Evolutionary conservation across 2,329 filamentous ascomycete species (phyloP).

Genomic region (Cordyceps cicadae): DNA sequence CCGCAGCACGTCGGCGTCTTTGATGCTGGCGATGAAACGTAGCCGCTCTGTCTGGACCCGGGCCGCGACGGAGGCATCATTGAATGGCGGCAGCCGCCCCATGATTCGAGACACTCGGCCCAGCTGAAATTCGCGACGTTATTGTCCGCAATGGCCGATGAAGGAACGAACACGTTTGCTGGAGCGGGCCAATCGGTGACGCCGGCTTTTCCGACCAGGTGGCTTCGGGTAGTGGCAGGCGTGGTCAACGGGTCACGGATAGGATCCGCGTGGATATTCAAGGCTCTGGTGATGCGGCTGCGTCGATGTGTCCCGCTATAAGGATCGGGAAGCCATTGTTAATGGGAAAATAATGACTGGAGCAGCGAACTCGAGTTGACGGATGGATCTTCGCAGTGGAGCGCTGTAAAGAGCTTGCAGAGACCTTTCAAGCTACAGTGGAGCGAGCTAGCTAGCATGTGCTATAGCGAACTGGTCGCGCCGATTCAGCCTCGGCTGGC

Average conservation of each 20-base stretch:
- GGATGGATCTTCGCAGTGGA: not conserved
- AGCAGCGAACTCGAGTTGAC: not conserved
- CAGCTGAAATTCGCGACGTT: no score
- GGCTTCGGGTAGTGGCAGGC: no score
- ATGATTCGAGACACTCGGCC: not conserved
- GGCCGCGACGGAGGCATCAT: not conserved
- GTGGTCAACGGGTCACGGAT: not conserved
- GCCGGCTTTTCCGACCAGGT: not conserved
- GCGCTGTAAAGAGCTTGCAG: not conserved
- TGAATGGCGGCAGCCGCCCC: not conserved
- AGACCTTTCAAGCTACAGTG: not conserved
- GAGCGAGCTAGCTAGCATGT: not conserved
- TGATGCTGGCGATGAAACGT: slow-evolving; percentile 12
- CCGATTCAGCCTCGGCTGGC: not conserved
- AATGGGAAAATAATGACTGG: not conserved
- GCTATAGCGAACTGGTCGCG: not conserved
- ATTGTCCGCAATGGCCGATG: not conserved
- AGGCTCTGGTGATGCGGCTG: not conserved
- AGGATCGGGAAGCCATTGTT: not conserved
- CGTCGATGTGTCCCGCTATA: no score
- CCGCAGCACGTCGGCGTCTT: slow-evolving; percentile 5
- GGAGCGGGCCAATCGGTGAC: not conserved
- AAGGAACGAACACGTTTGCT: not conserved
- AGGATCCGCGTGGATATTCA: no score
- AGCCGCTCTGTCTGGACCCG: slow-evolving; percentile 6